Base-by-base conservation (phyloP, 305 asterid genomes). In the Fraxinus platypoda region DNA sequence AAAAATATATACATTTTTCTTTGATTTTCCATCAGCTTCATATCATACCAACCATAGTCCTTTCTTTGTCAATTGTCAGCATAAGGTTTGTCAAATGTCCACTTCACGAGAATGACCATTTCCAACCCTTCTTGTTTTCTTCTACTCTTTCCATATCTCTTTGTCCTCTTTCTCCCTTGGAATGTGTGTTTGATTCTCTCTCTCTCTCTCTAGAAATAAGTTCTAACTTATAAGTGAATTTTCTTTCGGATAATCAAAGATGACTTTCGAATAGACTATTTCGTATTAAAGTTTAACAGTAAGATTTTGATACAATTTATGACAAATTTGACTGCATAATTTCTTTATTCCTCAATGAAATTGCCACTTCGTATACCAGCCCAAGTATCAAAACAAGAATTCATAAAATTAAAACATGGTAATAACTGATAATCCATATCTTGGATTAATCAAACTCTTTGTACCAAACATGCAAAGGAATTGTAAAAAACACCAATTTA, bases 61-160 rank as follows among this genome's bases (percentile, higher is more conserved):
- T 83, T 76, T 87, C 84, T 33, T 76, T 84, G 87, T 87, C 90
- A 82, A 74, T 82, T 85, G 85, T 87, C 82, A 89, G 80, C 86
- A 77, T 79, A 84, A 85, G 87, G 84, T 82, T 76, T 81, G 30
- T 76, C 87, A 72, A 74, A 84, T 79, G 88, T 86, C 92, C 57
- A 83, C 78, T 84, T 87, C 90, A 86, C 87, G 88, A 87, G 87
- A 88, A 85, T 77, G 86, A 84, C 87, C 84, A 81, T 83, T 84
- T 75, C 84, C 88, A 75, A 82, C 87, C 85, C 80, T 81, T 81
- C 82, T 85, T 81, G 82, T 85, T 88, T 85, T 86, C 90, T 85
- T 78, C 85, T 76, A 3, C 70, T 78, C 84, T 77, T 78, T 38
- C 37, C 86, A 66, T 43, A 82, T 87, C 87, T 85, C 33, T 85